These are phyloP conservation scores for Pholiota microspora DNA, from an alignment of 768 basidiomycete species.

Conservation along the genomic window DNA sequence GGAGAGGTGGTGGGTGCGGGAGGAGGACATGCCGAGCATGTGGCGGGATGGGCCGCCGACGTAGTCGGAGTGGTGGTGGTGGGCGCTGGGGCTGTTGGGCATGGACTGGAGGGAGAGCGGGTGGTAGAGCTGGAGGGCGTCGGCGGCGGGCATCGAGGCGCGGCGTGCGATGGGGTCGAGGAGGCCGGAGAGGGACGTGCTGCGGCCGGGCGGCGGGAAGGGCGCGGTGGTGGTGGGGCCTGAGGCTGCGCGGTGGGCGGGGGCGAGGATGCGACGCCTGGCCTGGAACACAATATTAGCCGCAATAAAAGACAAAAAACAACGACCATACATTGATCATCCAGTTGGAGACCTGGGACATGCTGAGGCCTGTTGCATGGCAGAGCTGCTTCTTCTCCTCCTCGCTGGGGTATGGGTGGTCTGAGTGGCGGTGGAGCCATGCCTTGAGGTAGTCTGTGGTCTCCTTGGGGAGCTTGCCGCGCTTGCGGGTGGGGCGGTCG, in stretches of 20 bases:
- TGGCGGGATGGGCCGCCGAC: slow-evolving; percentile 37
- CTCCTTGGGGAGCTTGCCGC: slow-evolving; percentile 88
- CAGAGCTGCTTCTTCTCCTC: slow-evolving; percentile 91
- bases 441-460: slow-evolving; percentile 88
- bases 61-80: slow-evolving; percentile 41
- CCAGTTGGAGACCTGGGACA: slow-evolving; percentile 91
- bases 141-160: slow-evolving; percentile 63
- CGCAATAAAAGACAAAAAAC: slow-evolving; percentile 12
- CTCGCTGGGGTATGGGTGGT: slow-evolving; percentile 87
- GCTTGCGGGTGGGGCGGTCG: slow-evolving; percentile 77
- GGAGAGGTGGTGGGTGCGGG: slow-evolving; percentile 32
- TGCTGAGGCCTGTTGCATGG: slow-evolving; percentile 80
- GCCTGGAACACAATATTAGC: slow-evolving; percentile 44
- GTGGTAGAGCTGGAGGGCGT: slow-evolving; percentile 72
- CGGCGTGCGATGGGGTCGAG: slow-evolving; percentile 50
- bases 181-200: slow-evolving; percentile 39
- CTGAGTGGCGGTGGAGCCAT: slow-evolving; percentile 85
- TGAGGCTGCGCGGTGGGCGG: slow-evolving; percentile 72
- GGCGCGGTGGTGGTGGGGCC: slow-evolving; percentile 79
- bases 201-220: slow-evolving; percentile 53
- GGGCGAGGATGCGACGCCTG: slow-evolving; percentile 78
- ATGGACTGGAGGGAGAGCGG: slow-evolving; percentile 75
- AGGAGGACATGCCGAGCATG: slow-evolving; percentile 42
- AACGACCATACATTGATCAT: slow-evolving; percentile 72
- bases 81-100: slow-evolving; percentile 34